Conservation (phyloP, 208 protist genomes). For the Crithidia mellificae region DNA sequence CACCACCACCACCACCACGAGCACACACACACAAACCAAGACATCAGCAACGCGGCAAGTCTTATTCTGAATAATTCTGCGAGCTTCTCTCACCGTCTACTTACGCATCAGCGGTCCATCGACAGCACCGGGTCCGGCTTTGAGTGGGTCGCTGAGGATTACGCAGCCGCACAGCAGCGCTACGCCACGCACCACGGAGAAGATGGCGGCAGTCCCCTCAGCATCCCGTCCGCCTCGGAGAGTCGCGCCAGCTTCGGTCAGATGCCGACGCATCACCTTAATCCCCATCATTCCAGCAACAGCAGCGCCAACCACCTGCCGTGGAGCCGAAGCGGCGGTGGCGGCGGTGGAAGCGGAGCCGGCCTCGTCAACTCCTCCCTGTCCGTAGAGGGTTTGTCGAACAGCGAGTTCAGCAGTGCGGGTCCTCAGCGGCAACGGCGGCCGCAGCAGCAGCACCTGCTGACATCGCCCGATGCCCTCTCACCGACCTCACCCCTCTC, state of each 20-base stretch:
- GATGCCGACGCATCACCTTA: no score
- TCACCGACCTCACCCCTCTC: no score
- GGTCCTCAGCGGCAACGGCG: background rate
- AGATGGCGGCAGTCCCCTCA: conserved; percentile 4
- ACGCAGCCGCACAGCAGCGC: conserved; percentile 10
- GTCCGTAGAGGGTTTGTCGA: background rate
- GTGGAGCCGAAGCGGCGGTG: no score
- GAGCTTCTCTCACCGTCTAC: conserved; percentile 1
- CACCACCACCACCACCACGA: no score
- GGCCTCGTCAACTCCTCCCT: background rate
- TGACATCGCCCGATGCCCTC: background rate
- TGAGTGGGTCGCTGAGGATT: conserved; percentile 23
- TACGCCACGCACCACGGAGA: background rate
- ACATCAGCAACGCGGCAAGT: no score
- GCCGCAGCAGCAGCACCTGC: background rate
- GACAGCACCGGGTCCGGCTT: conserved; percentile 8
- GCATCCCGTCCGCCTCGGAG: conserved; percentile 1
- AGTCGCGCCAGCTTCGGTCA: background rate
- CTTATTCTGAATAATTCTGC: background rate
- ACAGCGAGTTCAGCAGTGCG: background rate
- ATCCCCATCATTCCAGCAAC: no score
- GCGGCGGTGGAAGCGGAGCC: no score
- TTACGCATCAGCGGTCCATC: background rate
- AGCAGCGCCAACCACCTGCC: no score
- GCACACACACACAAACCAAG: no score